Base-by-base conservation (phyloP, 225 moss, liverwort and hornwort genomes). In the Pleurozium schreberi region DNA sequence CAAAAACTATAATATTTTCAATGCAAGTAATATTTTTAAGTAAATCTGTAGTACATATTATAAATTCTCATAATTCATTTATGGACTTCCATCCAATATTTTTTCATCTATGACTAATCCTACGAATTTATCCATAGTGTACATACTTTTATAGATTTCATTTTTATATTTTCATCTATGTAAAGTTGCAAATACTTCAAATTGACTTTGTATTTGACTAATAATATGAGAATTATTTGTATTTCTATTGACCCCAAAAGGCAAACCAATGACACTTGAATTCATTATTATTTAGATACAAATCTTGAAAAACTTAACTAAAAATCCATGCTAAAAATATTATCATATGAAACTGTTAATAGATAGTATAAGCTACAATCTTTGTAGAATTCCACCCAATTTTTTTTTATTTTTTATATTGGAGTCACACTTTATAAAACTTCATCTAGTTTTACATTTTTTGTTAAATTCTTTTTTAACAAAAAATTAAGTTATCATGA, bases 181-280 rank as follows among this genome's bases (percentile, higher is more conserved):
- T 34, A 13, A 13, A 14, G 8, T 52, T 49, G 22, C 2, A 5
- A 53, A 9, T 14, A 9, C 53, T 36, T 55, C 12, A 23, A 38
- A 77, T 25, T 55, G 6, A 8, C 0, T 55, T 55, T 38, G 14
- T 22, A 6, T 38, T 15, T 78, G n/a, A 26, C 0, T 10, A 25
- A 17, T 34, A 19, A 33, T 12, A 7, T 10, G 0, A 23, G 25
- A 36, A 9, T 2, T 15, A 10, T 6, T 5, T 1, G 8, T 10
- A 8, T 26, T 78, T 5, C 7, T 50, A 34, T 22, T 21, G 5
- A 36, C 0, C 2, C 5, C 0, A 8, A 23, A 50, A 20, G 5
- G 4, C 3, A 77, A 23, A 14, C 5, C 9, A 76, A 76, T 36
- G 14, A 23, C 23, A 53, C 9, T 34, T 22, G 19, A 49, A 5